Evolutionary conservation across 2,329 filamentous ascomycete genomes (phyloP).

Genomic region (Fusarium buharicum): DNA sequence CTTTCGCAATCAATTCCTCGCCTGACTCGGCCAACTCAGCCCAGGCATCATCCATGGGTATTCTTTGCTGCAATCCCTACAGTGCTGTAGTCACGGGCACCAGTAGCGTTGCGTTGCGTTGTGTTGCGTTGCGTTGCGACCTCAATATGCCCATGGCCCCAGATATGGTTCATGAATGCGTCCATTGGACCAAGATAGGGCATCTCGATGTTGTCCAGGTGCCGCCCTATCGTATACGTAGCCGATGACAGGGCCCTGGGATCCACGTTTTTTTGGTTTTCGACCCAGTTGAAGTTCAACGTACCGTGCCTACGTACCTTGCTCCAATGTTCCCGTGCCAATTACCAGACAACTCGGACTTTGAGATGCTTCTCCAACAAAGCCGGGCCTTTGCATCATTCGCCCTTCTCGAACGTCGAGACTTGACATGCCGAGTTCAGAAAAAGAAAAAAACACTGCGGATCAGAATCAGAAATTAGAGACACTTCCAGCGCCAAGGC

Average conservation of each 20-base stretch:
- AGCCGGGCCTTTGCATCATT: slow-evolving; percentile 24
- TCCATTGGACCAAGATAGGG: slow-evolving; percentile 39
- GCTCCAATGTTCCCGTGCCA: slow-evolving; percentile 22
- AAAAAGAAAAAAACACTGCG: slow-evolving; percentile 16
- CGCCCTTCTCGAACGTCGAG: slow-evolving; percentile 25
- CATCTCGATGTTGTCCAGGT: slow-evolving; percentile 41
- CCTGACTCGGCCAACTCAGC: slow-evolving; percentile 3
- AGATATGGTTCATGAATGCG: slow-evolving; percentile 36
- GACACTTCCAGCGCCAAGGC: slow-evolving; percentile 29
- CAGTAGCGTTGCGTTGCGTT: slow-evolving; percentile 23
- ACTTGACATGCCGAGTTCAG: slow-evolving; percentile 11
- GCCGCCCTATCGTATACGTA: slow-evolving; percentile 38
- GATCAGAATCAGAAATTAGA: slow-evolving; percentile 23
- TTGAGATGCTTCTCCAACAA: neutral
- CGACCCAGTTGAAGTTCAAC: slow-evolving; percentile 30
- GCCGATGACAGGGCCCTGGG: slow-evolving; percentile 37
- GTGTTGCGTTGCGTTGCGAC: slow-evolving; percentile 36
- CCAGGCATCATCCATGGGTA: slow-evolving; percentile 7
- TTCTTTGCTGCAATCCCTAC: slow-evolving; percentile 8
- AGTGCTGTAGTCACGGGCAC: slow-evolving; percentile 20
- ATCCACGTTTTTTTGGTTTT: slow-evolving; percentile 35
- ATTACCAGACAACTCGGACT: slow-evolving; percentile 11
- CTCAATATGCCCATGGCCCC: slow-evolving; percentile 30
- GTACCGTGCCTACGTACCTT: slow-evolving; percentile 25
- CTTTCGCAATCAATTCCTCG: slow-evolving; percentile 10